A percentile compares a stretch with the other conserved stretches of the same genome.
Conservation (phyloP, 441 rosid species). For the Viola pubescens region DNA sequence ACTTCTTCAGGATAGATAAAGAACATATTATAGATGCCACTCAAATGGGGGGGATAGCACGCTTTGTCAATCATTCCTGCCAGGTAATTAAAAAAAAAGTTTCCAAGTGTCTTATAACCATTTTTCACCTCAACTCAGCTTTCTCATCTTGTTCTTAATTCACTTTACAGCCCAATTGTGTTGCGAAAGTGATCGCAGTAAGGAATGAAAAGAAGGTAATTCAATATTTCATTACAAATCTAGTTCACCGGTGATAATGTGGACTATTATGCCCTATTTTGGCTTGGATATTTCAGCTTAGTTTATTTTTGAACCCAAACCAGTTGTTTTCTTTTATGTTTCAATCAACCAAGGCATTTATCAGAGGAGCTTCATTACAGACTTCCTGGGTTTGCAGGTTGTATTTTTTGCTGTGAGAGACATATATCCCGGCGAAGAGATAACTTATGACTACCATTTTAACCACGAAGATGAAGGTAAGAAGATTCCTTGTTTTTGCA, state of each 20-base stretch:
- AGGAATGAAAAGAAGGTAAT: constrained; percentile 54
- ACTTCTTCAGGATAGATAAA: constrained; percentile 57
- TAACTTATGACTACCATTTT: constrained; percentile 51
- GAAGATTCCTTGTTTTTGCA: constrained; percentile 49
- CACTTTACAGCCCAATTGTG: constrained; percentile 47
- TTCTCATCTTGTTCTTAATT: constrained; percentile 10
- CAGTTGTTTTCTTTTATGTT: too few species aligned
- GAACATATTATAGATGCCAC: constrained; percentile 61
- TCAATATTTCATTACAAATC: constrained; percentile 2
- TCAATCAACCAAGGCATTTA: background rate
- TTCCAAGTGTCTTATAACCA: background rate
- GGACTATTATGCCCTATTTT: background rate
- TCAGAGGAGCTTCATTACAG: background rate
- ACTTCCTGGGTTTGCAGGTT: constrained; percentile 30
- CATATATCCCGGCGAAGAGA: constrained; percentile 53
- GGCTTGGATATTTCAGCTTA: background rate
- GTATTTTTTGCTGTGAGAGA: constrained; percentile 49
- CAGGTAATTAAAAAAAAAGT: constrained; percentile 25
- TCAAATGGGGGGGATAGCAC: constrained; percentile 49
- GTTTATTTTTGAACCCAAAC: too few species aligned
- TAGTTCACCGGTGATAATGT: too few species aligned
- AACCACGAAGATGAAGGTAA: constrained; percentile 52
- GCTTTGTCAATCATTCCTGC: constrained; percentile 61
- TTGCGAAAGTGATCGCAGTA: constrained; percentile 48
- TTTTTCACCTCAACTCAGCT: constrained; percentile 7